Base-by-base conservation (phyloP, 192 early-diverging fungal genomes). In the Podila clonocystis region DNA sequence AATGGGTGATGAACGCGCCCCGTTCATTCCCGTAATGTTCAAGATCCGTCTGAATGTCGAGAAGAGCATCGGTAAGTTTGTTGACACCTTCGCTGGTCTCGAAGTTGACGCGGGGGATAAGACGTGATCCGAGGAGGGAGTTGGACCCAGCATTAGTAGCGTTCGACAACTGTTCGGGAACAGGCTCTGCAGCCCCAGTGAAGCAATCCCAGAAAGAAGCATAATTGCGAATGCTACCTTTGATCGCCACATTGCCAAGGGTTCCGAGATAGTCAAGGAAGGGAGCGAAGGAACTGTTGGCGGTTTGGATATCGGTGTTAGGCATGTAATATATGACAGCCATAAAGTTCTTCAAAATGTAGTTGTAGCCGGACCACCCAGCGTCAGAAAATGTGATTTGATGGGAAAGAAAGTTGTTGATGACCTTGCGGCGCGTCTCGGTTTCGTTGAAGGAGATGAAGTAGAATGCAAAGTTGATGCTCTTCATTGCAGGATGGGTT, bases 51-150 rank as follows among this genome's bases (percentile, higher is more conserved):
- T 67, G 68, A 9, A 71, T 36, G 22, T 71, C 58, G 58, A 70
- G 17, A 13, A 83, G 33, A 2, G 82, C 58, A 4, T 59, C 22
- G 0, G 71, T 17, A 4, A 85, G 22, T 0, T 50, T 29, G 4
- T 45, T 49, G 11, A 70, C 49, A 3, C 71, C 58, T 7, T 34
- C 28, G 17, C 45, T 5, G 17, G 84, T 68, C 28, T 72, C 36
- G 31, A 86, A 86, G 2, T 26, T 68, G 34, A 30, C 36, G 6
- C 68, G 74, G 24, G 83, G 82, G 36, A 84, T 79, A 28, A 86
- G 63, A 6, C 83, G 79, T 17, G 83, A 83, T 26, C 78, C 75
- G 1, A 86, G 71, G 13, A 74, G 36, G 24, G 65, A 50, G 48
- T 72, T 68, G 49, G 31, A 26, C 4, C 84, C 82, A 26, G 73